Evolutionary conservation across 1,284 basidiomycete species (phyloP).

Genomic region (Rhizoctonia solani): DNA sequence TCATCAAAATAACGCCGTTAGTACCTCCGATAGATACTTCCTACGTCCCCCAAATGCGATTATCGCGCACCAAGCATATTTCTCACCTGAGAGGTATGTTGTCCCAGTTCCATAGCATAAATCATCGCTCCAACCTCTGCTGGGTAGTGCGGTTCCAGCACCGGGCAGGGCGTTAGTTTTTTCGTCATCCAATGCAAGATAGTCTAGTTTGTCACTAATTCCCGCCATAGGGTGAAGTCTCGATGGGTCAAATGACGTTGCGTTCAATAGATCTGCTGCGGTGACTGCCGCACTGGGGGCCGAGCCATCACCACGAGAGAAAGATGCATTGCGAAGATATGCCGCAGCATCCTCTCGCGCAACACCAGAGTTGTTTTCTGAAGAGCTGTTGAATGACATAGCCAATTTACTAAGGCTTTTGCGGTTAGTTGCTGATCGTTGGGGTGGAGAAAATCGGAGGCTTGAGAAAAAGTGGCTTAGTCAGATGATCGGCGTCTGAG

Average conservation of each 20-base stretch:
- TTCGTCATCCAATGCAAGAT: constrained; percentile 91
- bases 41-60: neutral
- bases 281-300: constrained; percentile 59
- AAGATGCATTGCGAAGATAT: constrained; percentile 59
- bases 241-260: constrained; percentile 84
- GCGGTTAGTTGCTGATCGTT: neutral
- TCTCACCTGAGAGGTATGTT: constrained; percentile 93
- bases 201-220: constrained; percentile 87
- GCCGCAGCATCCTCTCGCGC: constrained; percentile 51
- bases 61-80: neutral
- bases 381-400: constrained; percentile 18
- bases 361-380: neutral
- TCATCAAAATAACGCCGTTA: constrained; percentile 46
- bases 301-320: constrained; percentile 51
- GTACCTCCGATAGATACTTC: neutral
- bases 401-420: neutral
- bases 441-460: neutral
- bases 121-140: constrained; percentile 98
- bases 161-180: constrained; percentile 87
- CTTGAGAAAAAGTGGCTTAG: constrained; percentile 21
- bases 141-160: constrained; percentile 82
- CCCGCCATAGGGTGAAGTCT: constrained; percentile 89
- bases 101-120: constrained; percentile 99
- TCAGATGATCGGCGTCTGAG: neutral
- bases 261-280: constrained; percentile 76